Conservation (phyloP, 345 rosid species). For the Brassica juncea region DNA sequence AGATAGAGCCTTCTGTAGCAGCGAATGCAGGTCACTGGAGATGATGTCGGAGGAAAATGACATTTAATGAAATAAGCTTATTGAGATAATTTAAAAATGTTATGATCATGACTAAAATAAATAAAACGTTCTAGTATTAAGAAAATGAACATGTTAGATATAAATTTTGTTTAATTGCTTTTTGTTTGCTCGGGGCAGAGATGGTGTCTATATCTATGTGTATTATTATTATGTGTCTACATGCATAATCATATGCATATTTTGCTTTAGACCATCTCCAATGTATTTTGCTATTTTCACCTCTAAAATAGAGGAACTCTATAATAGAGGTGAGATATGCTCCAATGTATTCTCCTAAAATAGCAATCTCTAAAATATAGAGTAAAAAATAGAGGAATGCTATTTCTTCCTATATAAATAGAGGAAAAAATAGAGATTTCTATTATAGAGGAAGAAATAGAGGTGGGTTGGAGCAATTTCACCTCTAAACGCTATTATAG, state of each 20-base stretch:
- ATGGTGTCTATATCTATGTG: conserved; percentile 27
- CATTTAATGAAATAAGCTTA: conserved; percentile 20
- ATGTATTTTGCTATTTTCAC: too few species aligned
- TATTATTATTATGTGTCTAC: conserved; percentile 21
- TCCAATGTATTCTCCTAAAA: too few species aligned
- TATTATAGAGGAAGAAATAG: too few species aligned
- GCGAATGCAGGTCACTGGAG: conserved; percentile 73
- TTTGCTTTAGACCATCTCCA: not conserved
- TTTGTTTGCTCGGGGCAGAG: not conserved
- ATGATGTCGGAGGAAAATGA: conserved; percentile 58
- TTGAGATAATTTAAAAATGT: not conserved
- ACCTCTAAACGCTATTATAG: too few species aligned
- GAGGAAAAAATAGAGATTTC: too few species aligned
- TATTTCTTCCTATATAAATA: too few species aligned
- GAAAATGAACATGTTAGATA: conserved; percentile 16
- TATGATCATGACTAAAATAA: conserved; percentile 30
- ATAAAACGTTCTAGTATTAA: not conserved
- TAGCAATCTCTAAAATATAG: too few species aligned
- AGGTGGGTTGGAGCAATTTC: too few species aligned
- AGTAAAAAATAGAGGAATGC: too few species aligned
- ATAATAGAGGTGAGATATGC: too few species aligned
- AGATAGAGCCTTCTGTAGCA: conserved; percentile 91
- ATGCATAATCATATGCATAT: conserved; percentile 33
- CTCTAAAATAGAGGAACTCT: too few species aligned
- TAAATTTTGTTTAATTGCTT: conserved; percentile 33